A percentile compares a stretch with the other conserved stretches of the same genome.
phyloP scores from a whole-genome alignment of 2,329 filamentous ascomycete genomes.

The Sporothrix protearum region DNA sequence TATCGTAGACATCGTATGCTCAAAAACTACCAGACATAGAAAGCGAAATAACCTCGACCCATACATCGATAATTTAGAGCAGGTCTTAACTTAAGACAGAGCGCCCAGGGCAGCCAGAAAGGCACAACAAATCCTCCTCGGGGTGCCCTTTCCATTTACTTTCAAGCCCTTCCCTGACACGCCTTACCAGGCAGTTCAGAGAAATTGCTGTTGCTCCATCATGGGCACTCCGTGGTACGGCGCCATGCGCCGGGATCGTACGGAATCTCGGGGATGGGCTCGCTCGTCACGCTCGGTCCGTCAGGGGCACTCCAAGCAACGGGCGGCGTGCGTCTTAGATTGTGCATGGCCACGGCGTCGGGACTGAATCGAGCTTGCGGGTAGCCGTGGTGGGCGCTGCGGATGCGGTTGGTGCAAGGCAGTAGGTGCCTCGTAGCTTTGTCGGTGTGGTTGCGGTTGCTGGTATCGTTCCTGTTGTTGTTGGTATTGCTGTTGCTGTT shows the following conservation, averaged over 20 bases:
- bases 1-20: too few relatives aligned
- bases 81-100: background rate
- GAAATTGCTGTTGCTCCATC: slow-evolving; percentile 20
- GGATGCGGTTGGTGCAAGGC: background rate
- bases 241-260: slow-evolving; percentile 27
- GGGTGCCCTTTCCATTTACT: too few relatives aligned
- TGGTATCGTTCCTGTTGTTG: background rate
- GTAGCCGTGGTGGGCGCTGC: background rate
- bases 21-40: background rate
- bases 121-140: background rate
- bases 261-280: slow-evolving; percentile 26
- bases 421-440: background rate
- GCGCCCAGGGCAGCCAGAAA: background rate
- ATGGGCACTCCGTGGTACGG: slow-evolving; percentile 24
- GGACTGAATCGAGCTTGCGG: slow-evolving; percentile 17
- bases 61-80: background rate
- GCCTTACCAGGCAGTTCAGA: slow-evolving; percentile 27
- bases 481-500: background rate
- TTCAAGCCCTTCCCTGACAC: background rate
- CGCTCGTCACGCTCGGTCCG: background rate
- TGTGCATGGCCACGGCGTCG: slow-evolving; percentile 27
- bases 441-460: background rate
- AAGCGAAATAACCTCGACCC: background rate
- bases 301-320: background rate
- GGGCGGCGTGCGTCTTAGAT: slow-evolving; percentile 22